Conservation (phyloP, 352 stramenopile species). For the Phytophthora rubi region DNA sequence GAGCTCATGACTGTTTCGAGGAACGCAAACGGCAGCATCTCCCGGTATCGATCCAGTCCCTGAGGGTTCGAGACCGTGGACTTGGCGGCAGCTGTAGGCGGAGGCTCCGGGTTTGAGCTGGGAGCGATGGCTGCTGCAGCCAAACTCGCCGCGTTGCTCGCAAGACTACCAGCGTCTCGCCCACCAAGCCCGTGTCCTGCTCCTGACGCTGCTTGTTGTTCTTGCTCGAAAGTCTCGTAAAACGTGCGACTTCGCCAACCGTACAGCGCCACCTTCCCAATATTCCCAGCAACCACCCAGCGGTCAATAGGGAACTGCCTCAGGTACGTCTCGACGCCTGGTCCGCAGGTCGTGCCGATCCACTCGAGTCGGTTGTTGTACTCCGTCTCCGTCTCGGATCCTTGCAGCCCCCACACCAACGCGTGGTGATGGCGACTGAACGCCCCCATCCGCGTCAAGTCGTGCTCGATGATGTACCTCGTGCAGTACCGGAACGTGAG, state of each 20-base stretch:
- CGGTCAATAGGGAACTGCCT: constrained; percentile 53
- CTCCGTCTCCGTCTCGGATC: constrained; percentile 48
- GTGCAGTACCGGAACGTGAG: constrained; percentile 63
- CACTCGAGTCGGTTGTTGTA: constrained; percentile 63
- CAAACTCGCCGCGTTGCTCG: constrained; percentile 1
- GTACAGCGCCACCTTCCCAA: constrained; percentile 49
- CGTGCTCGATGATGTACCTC: constrained; percentile 57
- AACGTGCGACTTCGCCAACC: constrained; percentile 62
- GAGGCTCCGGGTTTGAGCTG: constrained; percentile 1
- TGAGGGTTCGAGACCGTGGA: constrained; percentile 5
- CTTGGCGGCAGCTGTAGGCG: background rate
- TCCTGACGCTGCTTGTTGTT: constrained; percentile 23
- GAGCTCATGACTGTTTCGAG: constrained; percentile 51
- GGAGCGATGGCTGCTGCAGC: constrained; percentile 18
- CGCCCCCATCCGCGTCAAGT: constrained; percentile 41
- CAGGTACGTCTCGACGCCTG: constrained; percentile 46
- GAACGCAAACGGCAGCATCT: constrained; percentile 55
- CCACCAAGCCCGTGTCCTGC: constrained; percentile 8
- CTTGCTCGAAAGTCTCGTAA: constrained; percentile 40
- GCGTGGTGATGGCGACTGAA: constrained; percentile 59
- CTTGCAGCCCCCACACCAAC: constrained; percentile 60
- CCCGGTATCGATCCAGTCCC: constrained; percentile 31
- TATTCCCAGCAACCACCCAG: constrained; percentile 55
- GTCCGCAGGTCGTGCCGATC: constrained; percentile 56
- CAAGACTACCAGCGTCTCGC: constrained; percentile 1